Evolutionary conservation across 192 early-diverging fungal genomes (phyloP).

Genomic region (Obelidium mucronatum): DNA sequence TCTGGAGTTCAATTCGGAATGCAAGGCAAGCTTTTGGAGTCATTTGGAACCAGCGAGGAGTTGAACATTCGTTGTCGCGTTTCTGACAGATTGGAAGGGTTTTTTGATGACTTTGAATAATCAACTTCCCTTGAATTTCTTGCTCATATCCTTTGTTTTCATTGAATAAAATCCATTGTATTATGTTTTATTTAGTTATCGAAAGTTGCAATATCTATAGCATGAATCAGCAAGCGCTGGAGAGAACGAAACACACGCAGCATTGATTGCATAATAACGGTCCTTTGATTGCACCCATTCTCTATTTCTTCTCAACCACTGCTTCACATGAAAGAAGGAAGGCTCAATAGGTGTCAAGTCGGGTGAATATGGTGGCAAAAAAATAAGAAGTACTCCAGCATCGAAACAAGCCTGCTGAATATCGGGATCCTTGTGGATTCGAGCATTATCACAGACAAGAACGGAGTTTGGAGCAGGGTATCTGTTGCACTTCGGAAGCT

Average conservation of each 20-base stretch:
- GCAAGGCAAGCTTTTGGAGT: background rate
- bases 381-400: background rate
- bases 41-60: background rate
- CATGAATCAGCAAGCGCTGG: background rate
- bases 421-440: background rate
- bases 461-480: background rate
- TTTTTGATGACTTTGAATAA: background rate
- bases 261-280: background rate
- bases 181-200: background rate
- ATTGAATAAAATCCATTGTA: background rate
- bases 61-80: background rate
- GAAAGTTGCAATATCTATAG: background rate
- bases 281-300: background rate
- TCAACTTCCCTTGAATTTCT: too few species aligned
- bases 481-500: background rate
- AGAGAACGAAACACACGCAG: background rate
- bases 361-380: background rate
- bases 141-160: too few species aligned
- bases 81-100: background rate
- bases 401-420: background rate
- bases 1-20: too few species aligned
- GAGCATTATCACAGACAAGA: slow-evolving; percentile 7
- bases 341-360: slow-evolving; percentile 8
- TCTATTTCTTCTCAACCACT: background rate
- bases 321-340: background rate